A percentile compares a stretch with the other conserved stretches of the same genome.
phyloP scores from a whole-genome alignment of 2,329 filamentous ascomycete genomes.

The Penicillium griseofulvum region DNA sequence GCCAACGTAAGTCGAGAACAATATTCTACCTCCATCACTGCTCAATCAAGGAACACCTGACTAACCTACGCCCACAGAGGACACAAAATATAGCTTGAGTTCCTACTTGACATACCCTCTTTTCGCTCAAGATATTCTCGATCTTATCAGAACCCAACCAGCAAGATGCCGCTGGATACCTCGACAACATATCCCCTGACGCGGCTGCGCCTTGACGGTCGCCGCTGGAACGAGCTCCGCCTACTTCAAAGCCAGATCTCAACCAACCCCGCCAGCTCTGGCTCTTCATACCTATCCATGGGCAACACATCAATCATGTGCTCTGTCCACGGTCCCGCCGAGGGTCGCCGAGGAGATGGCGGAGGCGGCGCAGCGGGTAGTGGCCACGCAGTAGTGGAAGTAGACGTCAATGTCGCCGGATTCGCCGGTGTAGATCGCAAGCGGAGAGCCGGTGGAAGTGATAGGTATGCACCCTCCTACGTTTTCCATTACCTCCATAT shows the following conservation, averaged over 20 bases:
- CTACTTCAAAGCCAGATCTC: slow-evolving; percentile 84
- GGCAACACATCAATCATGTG: slow-evolving; percentile 97
- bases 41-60: not conserved
- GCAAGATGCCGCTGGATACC: slow-evolving; percentile 84
- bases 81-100: not conserved
- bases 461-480: slow-evolving; percentile 61
- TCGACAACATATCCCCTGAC: slow-evolving; percentile 86
- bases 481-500: not conserved
- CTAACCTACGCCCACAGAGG: not conserved
- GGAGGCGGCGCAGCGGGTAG: slow-evolving; percentile 42
- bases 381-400: slow-evolving; percentile 66
- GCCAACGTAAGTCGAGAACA: not conserved
- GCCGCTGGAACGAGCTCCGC: slow-evolving; percentile 96
- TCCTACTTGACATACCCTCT: not conserved
- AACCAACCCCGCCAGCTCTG: slow-evolving; percentile 88
- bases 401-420: slow-evolving; percentile 80
- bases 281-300: slow-evolving; percentile 91
- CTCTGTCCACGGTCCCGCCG: slow-evolving; percentile 80
- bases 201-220: slow-evolving; percentile 75
- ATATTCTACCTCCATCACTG: not conserved
- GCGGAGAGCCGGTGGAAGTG: slow-evolving; percentile 64
- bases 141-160: not conserved
- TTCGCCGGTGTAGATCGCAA: slow-evolving; percentile 87
- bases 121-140: not conserved
- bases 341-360: slow-evolving; percentile 56